These are phyloP conservation scores for Phascolomyces articulosus DNA, from an alignment of 371 early-diverging fungal genomes.

Conservation along the genomic window DNA sequence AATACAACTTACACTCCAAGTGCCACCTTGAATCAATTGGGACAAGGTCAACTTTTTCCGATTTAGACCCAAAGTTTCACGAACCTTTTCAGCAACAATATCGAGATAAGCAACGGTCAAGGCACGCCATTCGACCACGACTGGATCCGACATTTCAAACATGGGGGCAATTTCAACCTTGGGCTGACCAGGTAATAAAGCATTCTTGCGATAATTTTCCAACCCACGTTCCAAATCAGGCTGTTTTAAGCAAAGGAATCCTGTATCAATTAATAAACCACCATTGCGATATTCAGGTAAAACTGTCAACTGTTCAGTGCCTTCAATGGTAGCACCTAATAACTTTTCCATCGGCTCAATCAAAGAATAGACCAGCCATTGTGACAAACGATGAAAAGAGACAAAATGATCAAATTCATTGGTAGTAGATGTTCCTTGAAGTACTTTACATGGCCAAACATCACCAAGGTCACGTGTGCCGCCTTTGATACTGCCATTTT, in stretches of 20 bases:
- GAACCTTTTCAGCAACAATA: slow-evolving; percentile 70
- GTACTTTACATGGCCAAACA: slow-evolving; percentile 80
- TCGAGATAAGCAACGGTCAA: slow-evolving; percentile 88
- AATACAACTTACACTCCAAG: slow-evolving; percentile 68
- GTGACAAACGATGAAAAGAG: slow-evolving; percentile 90
- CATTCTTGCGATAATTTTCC: slow-evolving; percentile 45
- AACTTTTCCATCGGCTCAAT: slow-evolving; percentile 81
- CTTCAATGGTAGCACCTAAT: slow-evolving; percentile 65
- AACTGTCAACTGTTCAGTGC: slow-evolving; percentile 79
- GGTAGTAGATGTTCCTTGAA: slow-evolving; percentile 9
- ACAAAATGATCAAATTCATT: slow-evolving; percentile 50
- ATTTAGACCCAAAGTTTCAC: slow-evolving; percentile 60
- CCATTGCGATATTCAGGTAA: slow-evolving; percentile 94
- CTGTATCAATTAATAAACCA: slow-evolving; percentile 52
- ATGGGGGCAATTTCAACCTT: slow-evolving; percentile 62
- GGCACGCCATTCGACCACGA: slow-evolving; percentile 92
- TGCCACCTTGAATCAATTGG: slow-evolving; percentile 90
- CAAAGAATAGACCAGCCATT: slow-evolving; percentile 93
- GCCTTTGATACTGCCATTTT: slow-evolving; percentile 31
- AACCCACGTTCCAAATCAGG: slow-evolving; percentile 50
- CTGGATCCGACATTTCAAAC: slow-evolving; percentile 83
- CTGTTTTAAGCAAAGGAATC: slow-evolving; percentile 45
- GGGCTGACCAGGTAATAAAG: slow-evolving; percentile 45
- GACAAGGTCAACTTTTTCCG: slow-evolving; percentile 71
- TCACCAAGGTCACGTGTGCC: slow-evolving; percentile 72